Conservation (phyloP, 176 grass and related monocot species). For the Avena eriantha region DNA sequence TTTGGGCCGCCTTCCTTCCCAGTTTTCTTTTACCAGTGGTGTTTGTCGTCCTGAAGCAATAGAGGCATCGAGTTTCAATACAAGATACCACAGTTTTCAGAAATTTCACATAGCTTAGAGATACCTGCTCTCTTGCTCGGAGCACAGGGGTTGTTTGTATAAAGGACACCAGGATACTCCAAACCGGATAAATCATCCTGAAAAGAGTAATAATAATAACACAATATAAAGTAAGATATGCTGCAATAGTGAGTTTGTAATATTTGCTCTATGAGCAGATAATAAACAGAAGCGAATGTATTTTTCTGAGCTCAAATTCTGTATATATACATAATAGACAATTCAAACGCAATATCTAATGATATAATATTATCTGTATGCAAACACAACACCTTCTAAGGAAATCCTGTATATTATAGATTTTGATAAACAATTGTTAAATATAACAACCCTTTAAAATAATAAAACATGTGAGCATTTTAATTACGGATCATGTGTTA, state of each 20-base stretch:
- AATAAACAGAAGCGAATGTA: slow-evolving; percentile 18
- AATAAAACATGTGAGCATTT: neutral
- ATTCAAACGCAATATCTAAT: neutral
- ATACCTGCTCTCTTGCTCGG: slow-evolving; percentile 59
- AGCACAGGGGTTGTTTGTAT: slow-evolving; percentile 47
- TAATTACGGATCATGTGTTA: neutral
- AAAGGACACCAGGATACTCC: slow-evolving; percentile 60
- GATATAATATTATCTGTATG: neutral
- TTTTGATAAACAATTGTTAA: neutral
- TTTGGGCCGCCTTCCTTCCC: slow-evolving; percentile 59
- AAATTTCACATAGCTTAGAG: slow-evolving; percentile 8
- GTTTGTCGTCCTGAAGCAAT: slow-evolving; percentile 47
- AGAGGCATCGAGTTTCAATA: slow-evolving; percentile 36
- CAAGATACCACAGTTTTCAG: slow-evolving; percentile 3
- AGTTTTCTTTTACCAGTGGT: slow-evolving; percentile 49
- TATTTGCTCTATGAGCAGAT: slow-evolving; percentile 19
- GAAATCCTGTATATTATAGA: neutral
- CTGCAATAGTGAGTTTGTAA: neutral
- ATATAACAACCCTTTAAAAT: neutral
- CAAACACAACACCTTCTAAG: neutral
- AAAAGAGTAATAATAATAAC: slow-evolving; percentile 38
- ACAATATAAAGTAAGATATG: slow-evolving; percentile 9
- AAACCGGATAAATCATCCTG: slow-evolving; percentile 71
- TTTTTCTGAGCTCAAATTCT: neutral
- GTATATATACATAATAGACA: neutral